Percentiles rank a stretch among this genome's conserved stretches.
Evolutionary conservation across 257 asterid species (phyloP).

Genomic region (Schizonepeta tenuifolia): DNA sequence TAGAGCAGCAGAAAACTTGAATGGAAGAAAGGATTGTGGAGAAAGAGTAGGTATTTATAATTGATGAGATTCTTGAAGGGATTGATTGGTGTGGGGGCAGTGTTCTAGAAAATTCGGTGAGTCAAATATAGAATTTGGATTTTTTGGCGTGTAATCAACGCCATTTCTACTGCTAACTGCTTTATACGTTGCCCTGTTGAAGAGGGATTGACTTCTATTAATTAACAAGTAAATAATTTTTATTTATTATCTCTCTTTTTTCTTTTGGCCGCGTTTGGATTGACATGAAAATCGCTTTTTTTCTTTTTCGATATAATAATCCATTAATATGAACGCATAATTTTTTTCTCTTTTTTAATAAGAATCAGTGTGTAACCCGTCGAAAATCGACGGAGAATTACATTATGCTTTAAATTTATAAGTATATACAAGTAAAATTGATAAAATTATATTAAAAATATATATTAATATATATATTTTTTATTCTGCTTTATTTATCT

Average conservation of each 20-base stretch:
- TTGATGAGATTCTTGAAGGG: constrained; percentile 24
- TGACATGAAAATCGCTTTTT: too few species aligned
- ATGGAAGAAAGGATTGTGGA: neutral
- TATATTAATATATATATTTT: too few species aligned
- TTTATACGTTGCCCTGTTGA: constrained; percentile 38
- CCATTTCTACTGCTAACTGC: constrained; percentile 34
- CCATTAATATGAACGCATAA: too few species aligned
- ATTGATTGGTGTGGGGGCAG: constrained; percentile 26
- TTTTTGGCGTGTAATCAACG: constrained; percentile 40
- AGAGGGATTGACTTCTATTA: neutral
- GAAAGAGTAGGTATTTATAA: constrained; percentile 18
- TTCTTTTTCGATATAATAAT: too few species aligned
- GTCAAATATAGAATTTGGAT: constrained; percentile 10
- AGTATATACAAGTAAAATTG: too few species aligned
- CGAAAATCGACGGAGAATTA: too few species aligned
- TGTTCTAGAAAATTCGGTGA: constrained; percentile 37
- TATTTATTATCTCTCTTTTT: neutral
- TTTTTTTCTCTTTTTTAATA: too few species aligned
- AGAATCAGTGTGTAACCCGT: too few species aligned
- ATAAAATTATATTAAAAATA: too few species aligned
- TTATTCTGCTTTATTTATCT: too few species aligned
- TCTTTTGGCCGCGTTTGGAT: neutral
- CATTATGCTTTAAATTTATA: too few species aligned
- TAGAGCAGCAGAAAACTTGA: constrained; percentile 7
- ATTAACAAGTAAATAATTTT: too few species aligned